Percentiles rank a stretch among this genome's conserved stretches.
phyloP scores from a whole-genome alignment of 1,139 yeast species.

The Nematodospora anomalae region DNA sequence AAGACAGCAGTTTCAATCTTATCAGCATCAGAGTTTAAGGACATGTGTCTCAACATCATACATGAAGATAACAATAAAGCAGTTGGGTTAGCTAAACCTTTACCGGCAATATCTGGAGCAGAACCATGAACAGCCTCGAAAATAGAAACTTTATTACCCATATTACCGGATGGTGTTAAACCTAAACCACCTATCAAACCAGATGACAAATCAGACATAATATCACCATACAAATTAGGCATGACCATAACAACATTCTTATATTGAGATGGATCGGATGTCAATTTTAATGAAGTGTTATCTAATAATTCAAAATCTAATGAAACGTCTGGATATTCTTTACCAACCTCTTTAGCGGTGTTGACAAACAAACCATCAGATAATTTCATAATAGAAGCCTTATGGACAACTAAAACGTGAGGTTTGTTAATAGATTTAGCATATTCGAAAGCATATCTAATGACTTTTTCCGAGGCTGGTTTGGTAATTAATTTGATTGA shows the following conservation, averaged over 20 bases:
- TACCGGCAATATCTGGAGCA: slow-evolving; percentile 98
- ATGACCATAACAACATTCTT: slow-evolving; percentile 87
- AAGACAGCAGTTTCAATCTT: slow-evolving; percentile 86
- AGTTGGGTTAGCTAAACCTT: slow-evolving; percentile 98
- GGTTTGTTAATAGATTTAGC: slow-evolving; percentile 88
- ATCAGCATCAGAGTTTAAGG: slow-evolving; percentile 75
- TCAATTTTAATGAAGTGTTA: slow-evolving; percentile 89
- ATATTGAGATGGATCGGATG: slow-evolving; percentile 85
- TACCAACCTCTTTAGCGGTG: slow-evolving; percentile 84
- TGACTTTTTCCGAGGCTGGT: slow-evolving; percentile 94
- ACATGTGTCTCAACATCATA: slow-evolving; percentile 99
- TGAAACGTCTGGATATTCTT: slow-evolving; percentile 88
- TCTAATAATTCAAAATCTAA: slow-evolving; percentile 87
- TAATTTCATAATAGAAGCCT: slow-evolving; percentile 96
- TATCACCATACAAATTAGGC: slow-evolving; percentile 99
- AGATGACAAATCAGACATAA: slow-evolving; percentile 94
- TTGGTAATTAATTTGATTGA: slow-evolving; percentile 95
- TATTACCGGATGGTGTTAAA: slow-evolving; percentile 97
- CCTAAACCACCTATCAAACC: slow-evolving; percentile 99
- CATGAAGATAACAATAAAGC: slow-evolving; percentile 92
- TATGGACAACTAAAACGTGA: slow-evolving; percentile 92
- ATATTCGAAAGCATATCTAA: slow-evolving; percentile 95
- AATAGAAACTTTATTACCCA: slow-evolving; percentile 96
- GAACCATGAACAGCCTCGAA: slow-evolving; percentile 99
- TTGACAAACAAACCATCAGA: slow-evolving; percentile 95